These are phyloP conservation scores for Colletotrichum sojae DNA, from an alignment of 2,329 filamentous ascomycete species.

Conservation along the genomic window DNA sequence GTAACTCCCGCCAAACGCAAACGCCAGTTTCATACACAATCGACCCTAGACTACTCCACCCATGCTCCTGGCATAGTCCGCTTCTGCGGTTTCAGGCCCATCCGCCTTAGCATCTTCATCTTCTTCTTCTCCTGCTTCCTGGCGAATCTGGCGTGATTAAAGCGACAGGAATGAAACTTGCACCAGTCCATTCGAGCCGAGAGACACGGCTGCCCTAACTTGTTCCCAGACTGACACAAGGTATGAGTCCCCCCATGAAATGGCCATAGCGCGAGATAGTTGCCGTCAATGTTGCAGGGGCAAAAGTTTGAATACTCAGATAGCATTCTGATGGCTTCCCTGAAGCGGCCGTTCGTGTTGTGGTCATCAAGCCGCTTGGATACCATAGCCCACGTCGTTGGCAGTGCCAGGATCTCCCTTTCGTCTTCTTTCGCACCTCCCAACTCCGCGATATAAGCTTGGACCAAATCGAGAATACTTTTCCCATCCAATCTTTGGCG, in stretches of 20 bases:
- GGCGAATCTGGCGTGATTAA: neutral
- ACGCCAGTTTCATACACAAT: too few relatives aligned
- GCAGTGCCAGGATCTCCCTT: too few relatives aligned
- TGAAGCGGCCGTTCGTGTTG: neutral
- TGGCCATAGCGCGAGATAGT: neutral
- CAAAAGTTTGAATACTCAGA: neutral
- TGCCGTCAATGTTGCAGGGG: neutral
- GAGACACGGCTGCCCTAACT: neutral
- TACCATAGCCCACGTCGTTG: too few relatives aligned
- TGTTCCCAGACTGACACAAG: neutral
- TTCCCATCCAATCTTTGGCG: too few relatives aligned
- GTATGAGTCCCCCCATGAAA: neutral
- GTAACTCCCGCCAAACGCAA: too few relatives aligned
- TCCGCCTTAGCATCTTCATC: neutral
- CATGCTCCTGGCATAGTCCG: too few relatives aligned
- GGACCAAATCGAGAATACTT: too few relatives aligned
- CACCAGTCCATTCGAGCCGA: neutral
- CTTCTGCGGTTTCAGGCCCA: neutral
- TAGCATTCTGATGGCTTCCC: neutral
- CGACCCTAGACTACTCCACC: too few relatives aligned
- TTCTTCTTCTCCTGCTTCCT: constrained; percentile 8
- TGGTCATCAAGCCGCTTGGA: neutral
- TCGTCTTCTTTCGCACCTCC: neutral
- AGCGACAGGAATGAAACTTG: neutral
- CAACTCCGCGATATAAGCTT: too few relatives aligned